Evolutionary conservation across 1,139 yeast genomes (phyloP).

Genomic region (Waltiozyma sp.): DNA sequence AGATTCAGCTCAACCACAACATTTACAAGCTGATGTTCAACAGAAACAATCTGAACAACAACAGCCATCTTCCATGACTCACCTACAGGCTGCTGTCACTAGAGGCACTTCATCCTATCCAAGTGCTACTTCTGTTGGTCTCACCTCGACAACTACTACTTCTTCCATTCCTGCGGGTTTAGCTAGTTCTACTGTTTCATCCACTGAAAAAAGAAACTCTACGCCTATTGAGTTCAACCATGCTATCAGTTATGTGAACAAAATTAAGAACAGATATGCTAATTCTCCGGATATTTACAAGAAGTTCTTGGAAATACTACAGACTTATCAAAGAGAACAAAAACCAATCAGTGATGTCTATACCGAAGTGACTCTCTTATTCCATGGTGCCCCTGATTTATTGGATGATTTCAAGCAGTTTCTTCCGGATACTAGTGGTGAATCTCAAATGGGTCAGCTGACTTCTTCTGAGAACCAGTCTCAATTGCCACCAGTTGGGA

Average conservation of each 20-base stretch:
- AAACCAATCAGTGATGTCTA: conserved; percentile 92
- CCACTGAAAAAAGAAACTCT: conserved; percentile 28
- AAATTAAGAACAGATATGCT: conserved; percentile 87
- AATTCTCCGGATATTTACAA: conserved; percentile 94
- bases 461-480: conserved; percentile 3
- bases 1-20: no score
- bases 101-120: conserved; percentile 12
- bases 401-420: conserved; percentile 91
- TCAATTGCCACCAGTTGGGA: conserved; percentile 92
- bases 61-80: conserved; percentile 20
- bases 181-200: conserved; percentile 1
- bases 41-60: conserved; percentile 15
- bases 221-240: conserved; percentile 95
- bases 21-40: conserved; percentile 2
- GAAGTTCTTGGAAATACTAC: conserved; percentile 86
- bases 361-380: conserved; percentile 79
- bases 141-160: neutral
- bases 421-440: conserved; percentile 71
- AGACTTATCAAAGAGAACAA: conserved; percentile 92
- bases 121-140: neutral
- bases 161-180: neutral
- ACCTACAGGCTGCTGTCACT: conserved; percentile 30
- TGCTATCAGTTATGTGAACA: conserved; percentile 92
- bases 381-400: conserved; percentile 89
- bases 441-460: conserved; percentile 15